Evolutionary conservation across 768 basidiomycete genomes (phyloP), one percentile per base, ranked within the genome.

Genomic region (Stropharia rugosoannulata): DNA sequence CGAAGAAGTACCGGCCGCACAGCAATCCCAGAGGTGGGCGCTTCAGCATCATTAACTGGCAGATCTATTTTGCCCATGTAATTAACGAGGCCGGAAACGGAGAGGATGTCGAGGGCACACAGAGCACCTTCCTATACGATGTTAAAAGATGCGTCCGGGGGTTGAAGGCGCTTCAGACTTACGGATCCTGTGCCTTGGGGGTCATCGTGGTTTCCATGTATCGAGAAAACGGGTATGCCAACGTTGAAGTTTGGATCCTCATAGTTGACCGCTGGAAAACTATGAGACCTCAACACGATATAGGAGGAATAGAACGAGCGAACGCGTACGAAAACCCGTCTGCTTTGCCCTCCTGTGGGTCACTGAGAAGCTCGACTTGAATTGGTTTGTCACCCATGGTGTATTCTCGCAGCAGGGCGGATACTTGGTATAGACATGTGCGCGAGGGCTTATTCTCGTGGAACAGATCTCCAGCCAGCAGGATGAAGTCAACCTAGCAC

Each of bases 131-230:
- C 89, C 93, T 96, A 59, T 8, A 45, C n/a, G 13, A 38, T 54
- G 40, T 37, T 19, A 16, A 9, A 38, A 49, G 47, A 1, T 15
- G 18, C 6, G 39, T 27, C 39, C 1, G 46, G 45, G 9, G 36
- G 36, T 16, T 4, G 51, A 48, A 16, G 38, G 45, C 32, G 32
- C 37, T 47, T 10, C 3, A 73, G 29, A 32, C 91, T 58, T 64
- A 94, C 95, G 8, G 90, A 80, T 3, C 95, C 95, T 18, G 94
- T 88, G 16, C 97, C 97, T 73, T 98, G 97, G 35, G 97, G 97
- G 64, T 99, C 97, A 66, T 99, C 97, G 70, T 99, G 97, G 66
- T 99, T 99, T 41, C 97, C 97, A 65, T 99, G 97, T 49, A 99
- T 98, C 0, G 96, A 98, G 73, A 99, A 99, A 27, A 98, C 90